These are phyloP conservation scores for Calendula officinalis DNA, from an alignment of 129 eudicot species.

Conservation along the genomic window DNA sequence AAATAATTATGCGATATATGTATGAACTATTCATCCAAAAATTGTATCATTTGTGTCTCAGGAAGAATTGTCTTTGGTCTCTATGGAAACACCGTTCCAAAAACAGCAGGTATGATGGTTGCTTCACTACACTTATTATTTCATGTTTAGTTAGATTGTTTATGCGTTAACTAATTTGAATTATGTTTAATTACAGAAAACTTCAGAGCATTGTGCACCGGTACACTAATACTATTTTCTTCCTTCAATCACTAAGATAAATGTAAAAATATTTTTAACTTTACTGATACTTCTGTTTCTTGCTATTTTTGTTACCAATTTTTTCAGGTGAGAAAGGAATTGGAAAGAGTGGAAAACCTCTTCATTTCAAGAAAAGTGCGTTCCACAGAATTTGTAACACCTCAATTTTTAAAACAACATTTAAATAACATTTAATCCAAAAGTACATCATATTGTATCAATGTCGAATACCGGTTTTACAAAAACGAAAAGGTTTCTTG, in stretches of 20 bases:
- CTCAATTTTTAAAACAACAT: too few relatives aligned
- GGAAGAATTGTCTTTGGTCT: constrained; percentile 94
- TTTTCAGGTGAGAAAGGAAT: constrained; percentile 83
- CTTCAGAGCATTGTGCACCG: constrained; percentile 94
- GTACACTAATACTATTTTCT: constrained; percentile 32
- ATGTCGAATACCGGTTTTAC: too few relatives aligned
- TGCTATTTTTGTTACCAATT: neutral
- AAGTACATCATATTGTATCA: too few relatives aligned
- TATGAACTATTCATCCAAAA: neutral
- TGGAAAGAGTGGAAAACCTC: constrained; percentile 83
- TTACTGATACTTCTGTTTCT: neutral
- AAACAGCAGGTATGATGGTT: constrained; percentile 69
- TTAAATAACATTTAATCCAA: too few relatives aligned
- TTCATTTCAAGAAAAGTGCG: constrained; percentile 79
- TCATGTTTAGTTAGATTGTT: neutral
- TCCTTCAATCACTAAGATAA: neutral
- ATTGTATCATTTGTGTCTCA: constrained; percentile 33
- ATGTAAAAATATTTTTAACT: neutral
- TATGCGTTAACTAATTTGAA: neutral
- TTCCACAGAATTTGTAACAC: too few relatives aligned
- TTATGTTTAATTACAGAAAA: constrained; percentile 54
- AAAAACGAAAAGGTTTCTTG: too few relatives aligned
- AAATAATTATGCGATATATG: constrained; percentile 6
- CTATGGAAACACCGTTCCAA: constrained; percentile 91
- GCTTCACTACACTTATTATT: neutral